Base-by-base conservation (phyloP, 257 asterid genomes). In the Salvia rosmarinus region DNA sequence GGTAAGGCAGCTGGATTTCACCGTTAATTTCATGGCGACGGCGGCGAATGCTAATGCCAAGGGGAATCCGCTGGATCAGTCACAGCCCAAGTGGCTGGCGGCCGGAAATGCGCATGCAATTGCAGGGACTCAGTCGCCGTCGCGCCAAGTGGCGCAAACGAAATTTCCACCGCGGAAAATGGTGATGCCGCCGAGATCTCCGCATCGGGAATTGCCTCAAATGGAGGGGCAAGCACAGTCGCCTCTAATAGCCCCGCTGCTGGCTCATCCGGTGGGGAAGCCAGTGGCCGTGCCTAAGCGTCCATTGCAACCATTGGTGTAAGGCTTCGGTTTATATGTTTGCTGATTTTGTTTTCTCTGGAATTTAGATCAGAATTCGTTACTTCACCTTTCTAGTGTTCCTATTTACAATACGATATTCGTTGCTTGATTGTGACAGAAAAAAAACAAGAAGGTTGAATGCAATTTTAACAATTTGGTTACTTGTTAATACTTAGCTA, bases 1-100 rank as follows among this genome's bases (percentile, higher is more conserved):
- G 68, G 82, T 82, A 64, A 85, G 87, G 85, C 90, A 83, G 88
- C 82, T 87, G 75, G 87, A 87, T 83, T 85, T 87, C 76, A 64
- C 88, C 43, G 82, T 67, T n/a, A 77, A 67, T 77, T 65, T 46
- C 17, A 60, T 70, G 21, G 11, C 44, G 8, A 65, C 74, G 19
- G 25, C 74, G 64, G 76, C 67, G 21, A 68, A 67, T 68, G 75
- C 73, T 56, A 60, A 46, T 52, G 71, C 57, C 21, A 49, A 47
- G 52, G 82, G 71, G 78, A 80, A 39, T 78, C 81, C 86, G 30
- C 85, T 82, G 82, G 81, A 86, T 55, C 84, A 72, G 54, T 73
- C 81, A 14, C 83, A 88, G 76, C 69, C 88, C 17, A 83, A 75
- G 79, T 75, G 85, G 82, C 70, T 80, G 32, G 82, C 84, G 17